These are phyloP conservation scores for Candida multigemmis DNA, from an alignment of 805 yeast genomes.

Conservation along the genomic window DNA sequence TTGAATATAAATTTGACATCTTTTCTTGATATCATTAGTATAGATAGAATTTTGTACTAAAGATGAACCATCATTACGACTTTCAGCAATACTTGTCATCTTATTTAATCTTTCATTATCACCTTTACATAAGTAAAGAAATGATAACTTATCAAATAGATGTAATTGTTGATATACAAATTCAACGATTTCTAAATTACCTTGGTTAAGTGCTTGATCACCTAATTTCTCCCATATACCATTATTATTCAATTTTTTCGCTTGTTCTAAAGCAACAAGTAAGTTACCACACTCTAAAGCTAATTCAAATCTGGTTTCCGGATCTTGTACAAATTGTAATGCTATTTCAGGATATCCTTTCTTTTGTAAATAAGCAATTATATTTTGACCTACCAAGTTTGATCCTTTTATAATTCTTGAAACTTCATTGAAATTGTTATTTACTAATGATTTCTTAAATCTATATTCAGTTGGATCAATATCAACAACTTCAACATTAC, in stretches of 20 bases:
- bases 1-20: constrained; percentile 64
- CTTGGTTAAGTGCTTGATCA: constrained; percentile 81
- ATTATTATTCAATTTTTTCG: constrained; percentile 60
- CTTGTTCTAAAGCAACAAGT: constrained; percentile 81
- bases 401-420: constrained; percentile 80
- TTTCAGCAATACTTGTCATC: constrained; percentile 86
- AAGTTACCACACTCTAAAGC: constrained; percentile 92
- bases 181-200: constrained; percentile 80
- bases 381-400: constrained; percentile 93
- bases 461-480: constrained; percentile 97
- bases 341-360: constrained; percentile 98
- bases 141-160: constrained; percentile 80
- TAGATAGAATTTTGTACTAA: constrained; percentile 78
- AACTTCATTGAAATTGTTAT: constrained; percentile 86
- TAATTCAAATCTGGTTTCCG: constrained; percentile 91
- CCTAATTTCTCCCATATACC: constrained; percentile 77
- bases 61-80: constrained; percentile 72
- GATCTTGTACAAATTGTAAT: constrained; percentile 90
- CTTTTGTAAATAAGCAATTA: constrained; percentile 88
- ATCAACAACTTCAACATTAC: constrained; percentile 65
- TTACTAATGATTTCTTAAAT: constrained; percentile 87
- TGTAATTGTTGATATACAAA: constrained; percentile 81
- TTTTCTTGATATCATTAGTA: constrained; percentile 63
- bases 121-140: constrained; percentile 80
- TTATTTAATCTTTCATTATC: constrained; percentile 63